Evolutionary conservation across 2,329 filamentous ascomycete species (phyloP), one percentile per base, ranked within the genome.

Genomic region (Cytospora mali): DNA sequence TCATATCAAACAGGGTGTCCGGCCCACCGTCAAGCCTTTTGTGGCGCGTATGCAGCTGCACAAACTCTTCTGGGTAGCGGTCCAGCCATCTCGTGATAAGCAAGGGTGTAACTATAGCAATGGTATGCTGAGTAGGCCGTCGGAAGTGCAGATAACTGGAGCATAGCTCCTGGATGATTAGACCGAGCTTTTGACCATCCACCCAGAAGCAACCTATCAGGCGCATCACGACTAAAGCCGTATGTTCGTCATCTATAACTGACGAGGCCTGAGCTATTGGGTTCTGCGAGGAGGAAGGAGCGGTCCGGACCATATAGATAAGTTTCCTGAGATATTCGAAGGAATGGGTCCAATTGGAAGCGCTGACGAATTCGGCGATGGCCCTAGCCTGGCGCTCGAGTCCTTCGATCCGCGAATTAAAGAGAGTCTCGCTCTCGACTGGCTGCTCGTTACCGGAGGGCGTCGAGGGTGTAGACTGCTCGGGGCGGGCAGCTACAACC

Each of bases 1-100:
- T 82, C 84, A 90, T 89, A 68, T 90, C 88, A 70, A 90, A 89
- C 27, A 90, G 77, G 0, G 85, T 88, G 70, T 90, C 88, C 6
- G 85, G 83, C 11, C 84, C 84, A 54, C 83, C 85, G 67, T 89
- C 87, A n/a, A 89, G 79, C 69, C 85, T 81, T 69, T 80, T 84
- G 66, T 84, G 84, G 63, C 80, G 78, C 18, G 80, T 80, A 71
- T 90, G 88, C 62, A 89, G 75, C 62, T 82, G 79, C 53, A 88
- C 82, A 71, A 90, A 90, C 72, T 90, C 87, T 39, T 80, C 74
- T 1, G 88, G 87, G 67, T 83, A 85, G 11, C 85, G 81, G 68
- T 89, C 85, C 39, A 90, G 80, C 88, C 88, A 90, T 66, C 85
- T 79, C 33, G 81, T 82, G 61, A 90, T 86, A 57, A 89, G 75